Evolutionary conservation across 768 basidiomycete genomes (phyloP), one percentile per base, ranked within the genome.

Genomic region (Hericium coralloides): DNA sequence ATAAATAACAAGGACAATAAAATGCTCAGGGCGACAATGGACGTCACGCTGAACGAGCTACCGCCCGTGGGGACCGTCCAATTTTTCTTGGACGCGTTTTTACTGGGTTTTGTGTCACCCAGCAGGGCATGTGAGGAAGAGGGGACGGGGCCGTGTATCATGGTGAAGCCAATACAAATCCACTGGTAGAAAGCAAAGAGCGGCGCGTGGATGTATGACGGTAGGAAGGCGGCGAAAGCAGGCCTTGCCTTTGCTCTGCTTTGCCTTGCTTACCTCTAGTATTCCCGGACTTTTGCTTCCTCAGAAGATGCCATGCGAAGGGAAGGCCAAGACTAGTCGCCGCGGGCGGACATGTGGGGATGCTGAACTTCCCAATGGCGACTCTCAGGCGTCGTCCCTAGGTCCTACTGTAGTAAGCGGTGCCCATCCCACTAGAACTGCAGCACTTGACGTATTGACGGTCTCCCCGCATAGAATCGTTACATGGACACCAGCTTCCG

Each of bases 1-100:
- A 79, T 76, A 62, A 82, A 81, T 23, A 79, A 65, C 8, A 80
- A 59, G 36, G 80, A 82, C 6, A 77, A 65, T 0, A 77, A 60
- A 22, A 78, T 61, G 18, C 74, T 73, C 36, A 81, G 68, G 17
- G 60, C 60, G 22, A 74, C 63, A 22, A 72, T 54, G 49, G 68
- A 68, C 1, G 54, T 41, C 10, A 64, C 64, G 10, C 62, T 64
- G 4, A 72, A 55, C 0, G 67, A 71, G 18, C 69, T 38, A 8
- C 31, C 31, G 31, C 31, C 31, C 31, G 31, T 31, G 31, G 31
- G 31, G 6, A 9, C 31, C 7, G 31, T 31, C 31, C 22, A 70
- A 58, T 6, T 68, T 69, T 12, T 52, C 63, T 49, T 50, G 55
- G 3, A 48, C 54, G 20, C 6, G 31, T 31, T 8, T 31, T 43